These are phyloP conservation scores for Myochromella boudieri DNA, from an alignment of 768 basidiomycete genomes.

Conservation along the genomic window DNA sequence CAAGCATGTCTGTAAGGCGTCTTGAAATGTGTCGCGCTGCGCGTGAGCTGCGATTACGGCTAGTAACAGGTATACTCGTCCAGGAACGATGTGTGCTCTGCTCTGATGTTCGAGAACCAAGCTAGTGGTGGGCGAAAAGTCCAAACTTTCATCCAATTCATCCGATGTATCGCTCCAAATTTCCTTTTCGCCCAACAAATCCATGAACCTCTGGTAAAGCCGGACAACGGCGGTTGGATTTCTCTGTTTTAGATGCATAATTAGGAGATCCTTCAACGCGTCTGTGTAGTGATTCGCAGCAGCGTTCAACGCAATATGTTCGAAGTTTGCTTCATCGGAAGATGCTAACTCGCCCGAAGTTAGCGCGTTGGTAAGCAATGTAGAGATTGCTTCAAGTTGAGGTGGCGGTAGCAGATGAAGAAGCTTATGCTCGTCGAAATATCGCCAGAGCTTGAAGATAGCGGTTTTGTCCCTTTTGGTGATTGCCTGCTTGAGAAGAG, in stretches of 20 bases:
- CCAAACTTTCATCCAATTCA: slow-evolving; percentile 4
- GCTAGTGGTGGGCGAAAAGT: slow-evolving; percentile 7
- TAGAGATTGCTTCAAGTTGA: slow-evolving; percentile 40
- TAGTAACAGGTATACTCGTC: slow-evolving; percentile 43
- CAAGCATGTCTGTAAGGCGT: slow-evolving; percentile 47
- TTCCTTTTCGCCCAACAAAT: slow-evolving; percentile 21
- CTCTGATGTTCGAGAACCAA: slow-evolving; percentile 19
- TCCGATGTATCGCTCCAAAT: slow-evolving; percentile 19
- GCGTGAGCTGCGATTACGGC: slow-evolving; percentile 62
- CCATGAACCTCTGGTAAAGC: slow-evolving; percentile 42
- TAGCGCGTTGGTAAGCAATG: slow-evolving; percentile 30
- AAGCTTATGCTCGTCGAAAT: slow-evolving; percentile 42
- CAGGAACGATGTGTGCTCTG: slow-evolving; percentile 21
- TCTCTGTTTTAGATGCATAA: slow-evolving; percentile 37
- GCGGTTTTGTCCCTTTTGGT: slow-evolving; percentile 28
- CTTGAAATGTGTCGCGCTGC: slow-evolving; percentile 54
- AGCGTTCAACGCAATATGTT: slow-evolving; percentile 50
- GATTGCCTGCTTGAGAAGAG: slow-evolving; percentile 38
- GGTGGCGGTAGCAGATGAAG: slow-evolving; percentile 43
- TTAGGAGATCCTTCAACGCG: slow-evolving; percentile 52
- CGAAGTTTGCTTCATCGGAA: slow-evolving; percentile 28
- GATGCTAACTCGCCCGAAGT: slow-evolving; percentile 23
- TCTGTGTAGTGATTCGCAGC: slow-evolving; percentile 44
- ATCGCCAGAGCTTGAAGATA: slow-evolving; percentile 38
- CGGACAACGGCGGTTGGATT: slow-evolving; percentile 42